A percentile compares a stretch with the other conserved stretches of the same genome.
Evolutionary conservation across 1,139 yeast species (phyloP).

Genomic region (Geotrichum klebahnii): DNA sequence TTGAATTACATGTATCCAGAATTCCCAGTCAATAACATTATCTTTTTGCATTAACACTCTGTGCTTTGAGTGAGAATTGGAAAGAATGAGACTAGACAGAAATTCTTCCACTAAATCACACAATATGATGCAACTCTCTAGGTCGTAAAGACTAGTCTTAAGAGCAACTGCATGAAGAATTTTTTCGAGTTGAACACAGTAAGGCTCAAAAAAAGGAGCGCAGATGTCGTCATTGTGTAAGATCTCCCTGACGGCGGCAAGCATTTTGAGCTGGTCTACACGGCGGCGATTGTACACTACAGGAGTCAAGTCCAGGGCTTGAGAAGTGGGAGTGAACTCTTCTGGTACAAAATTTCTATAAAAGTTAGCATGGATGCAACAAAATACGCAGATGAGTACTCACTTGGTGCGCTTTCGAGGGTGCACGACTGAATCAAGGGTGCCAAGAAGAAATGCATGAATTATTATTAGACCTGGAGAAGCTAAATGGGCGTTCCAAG

Average conservation of each 20-base stretch:
- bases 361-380: constrained; percentile 15
- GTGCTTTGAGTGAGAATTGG: constrained; percentile 29
- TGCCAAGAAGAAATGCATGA: constrained; percentile 37
- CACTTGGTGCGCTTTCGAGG: constrained; percentile 23
- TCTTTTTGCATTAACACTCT: constrained; percentile 30
- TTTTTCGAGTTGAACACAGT: constrained; percentile 38
- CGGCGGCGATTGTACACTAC: constrained; percentile 30
- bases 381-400: constrained; percentile 19
- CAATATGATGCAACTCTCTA: constrained; percentile 48
- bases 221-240: constrained; percentile 37
- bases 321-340: constrained; percentile 10
- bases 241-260: constrained; percentile 38
- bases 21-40: constrained; percentile 58
- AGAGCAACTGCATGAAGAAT: constrained; percentile 40
- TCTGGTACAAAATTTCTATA: constrained; percentile 8
- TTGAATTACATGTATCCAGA: constrained; percentile 64
- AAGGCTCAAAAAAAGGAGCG: constrained; percentile 34
- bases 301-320: constrained; percentile 21
- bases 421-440: constrained; percentile 35
- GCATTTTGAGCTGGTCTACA: constrained; percentile 38
- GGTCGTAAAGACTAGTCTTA: constrained; percentile 39
- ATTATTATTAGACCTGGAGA: constrained; percentile 40
- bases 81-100: constrained; percentile 33
- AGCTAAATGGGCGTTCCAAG: constrained; percentile 33
- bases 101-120: constrained; percentile 47